Conservation (phyloP, 2,329 filamentous ascomycete genomes). For the Neoarthrinium moseri region DNA sequence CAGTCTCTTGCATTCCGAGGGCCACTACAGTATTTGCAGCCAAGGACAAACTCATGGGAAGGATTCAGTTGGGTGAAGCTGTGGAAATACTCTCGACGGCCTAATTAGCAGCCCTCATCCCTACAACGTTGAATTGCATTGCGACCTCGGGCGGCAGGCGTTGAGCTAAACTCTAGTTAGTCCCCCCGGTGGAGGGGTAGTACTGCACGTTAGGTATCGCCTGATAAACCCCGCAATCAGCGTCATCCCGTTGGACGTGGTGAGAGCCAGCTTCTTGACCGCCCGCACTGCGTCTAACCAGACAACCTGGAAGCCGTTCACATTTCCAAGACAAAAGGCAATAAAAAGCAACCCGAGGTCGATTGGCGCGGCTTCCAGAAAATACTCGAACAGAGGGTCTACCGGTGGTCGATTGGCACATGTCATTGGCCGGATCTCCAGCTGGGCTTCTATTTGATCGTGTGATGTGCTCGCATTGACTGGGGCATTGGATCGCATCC, state of each 20-base stretch:
- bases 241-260: conserved; percentile 7
- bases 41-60: too few relatives aligned
- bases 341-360: neutral
- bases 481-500: neutral
- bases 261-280: neutral
- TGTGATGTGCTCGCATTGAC: neutral
- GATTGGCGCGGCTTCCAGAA: conserved; percentile 3
- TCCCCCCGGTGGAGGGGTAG: neutral
- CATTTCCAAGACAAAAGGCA: neutral
- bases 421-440: neutral
- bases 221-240: conserved; percentile 5
- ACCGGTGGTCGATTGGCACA: neutral
- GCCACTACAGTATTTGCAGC: too few relatives aligned
- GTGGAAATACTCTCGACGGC: too few relatives aligned
- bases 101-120: too few relatives aligned
- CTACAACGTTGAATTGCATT: too few relatives aligned
- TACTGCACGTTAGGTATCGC: too few relatives aligned
- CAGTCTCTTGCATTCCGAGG: too few relatives aligned
- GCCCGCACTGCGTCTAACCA: neutral
- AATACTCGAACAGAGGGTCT: conserved; percentile 2
- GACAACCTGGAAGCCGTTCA: neutral
- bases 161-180: neutral
- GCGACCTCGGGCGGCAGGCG: too few relatives aligned
- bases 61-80: too few relatives aligned
- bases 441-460: neutral